phyloP scores from a whole-genome alignment of 1,139 yeast genomes.

The Geotrichum cucujoidarum region DNA sequence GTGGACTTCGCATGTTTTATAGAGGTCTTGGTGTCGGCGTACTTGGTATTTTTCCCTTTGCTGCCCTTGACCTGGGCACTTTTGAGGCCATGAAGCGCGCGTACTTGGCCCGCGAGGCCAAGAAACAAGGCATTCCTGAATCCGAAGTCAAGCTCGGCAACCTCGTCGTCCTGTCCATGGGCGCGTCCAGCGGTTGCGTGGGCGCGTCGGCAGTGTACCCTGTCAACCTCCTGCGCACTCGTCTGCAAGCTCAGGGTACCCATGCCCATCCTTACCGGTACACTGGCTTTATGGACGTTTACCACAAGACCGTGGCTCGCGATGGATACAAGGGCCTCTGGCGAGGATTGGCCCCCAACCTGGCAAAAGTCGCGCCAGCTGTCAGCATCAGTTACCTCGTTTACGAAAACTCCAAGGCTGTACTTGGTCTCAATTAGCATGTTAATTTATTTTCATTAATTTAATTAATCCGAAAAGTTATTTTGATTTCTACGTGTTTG shows the following conservation, averaged over 20 bases:
- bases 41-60: conserved; percentile 93
- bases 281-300: conserved; percentile 77
- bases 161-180: conserved; percentile 75
- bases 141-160: conserved; percentile 75
- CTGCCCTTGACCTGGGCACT: conserved; percentile 92
- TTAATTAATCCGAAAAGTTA: background rate
- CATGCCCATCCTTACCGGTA: conserved; percentile 89
- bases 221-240: conserved; percentile 78
- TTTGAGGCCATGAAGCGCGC: conserved; percentile 80
- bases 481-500: background rate
- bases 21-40: conserved; percentile 85
- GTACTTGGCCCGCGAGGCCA: conserved; percentile 62
- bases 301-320: conserved; percentile 64
- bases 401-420: conserved; percentile 78
- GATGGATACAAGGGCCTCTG: conserved; percentile 90
- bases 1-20: conserved; percentile 74
- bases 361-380: conserved; percentile 96
- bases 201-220: conserved; percentile 97
- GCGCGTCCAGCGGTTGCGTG: conserved; percentile 90
- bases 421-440: conserved; percentile 37
- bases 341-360: conserved; percentile 87
- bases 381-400: conserved; percentile 91
- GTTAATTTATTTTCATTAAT: background rate
- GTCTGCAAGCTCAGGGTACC: conserved; percentile 96
- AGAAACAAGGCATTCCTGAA: conserved; percentile 34